Conservation (phyloP, 2,329 filamentous ascomycete species). For the Tolypocladium sp. region DNA sequence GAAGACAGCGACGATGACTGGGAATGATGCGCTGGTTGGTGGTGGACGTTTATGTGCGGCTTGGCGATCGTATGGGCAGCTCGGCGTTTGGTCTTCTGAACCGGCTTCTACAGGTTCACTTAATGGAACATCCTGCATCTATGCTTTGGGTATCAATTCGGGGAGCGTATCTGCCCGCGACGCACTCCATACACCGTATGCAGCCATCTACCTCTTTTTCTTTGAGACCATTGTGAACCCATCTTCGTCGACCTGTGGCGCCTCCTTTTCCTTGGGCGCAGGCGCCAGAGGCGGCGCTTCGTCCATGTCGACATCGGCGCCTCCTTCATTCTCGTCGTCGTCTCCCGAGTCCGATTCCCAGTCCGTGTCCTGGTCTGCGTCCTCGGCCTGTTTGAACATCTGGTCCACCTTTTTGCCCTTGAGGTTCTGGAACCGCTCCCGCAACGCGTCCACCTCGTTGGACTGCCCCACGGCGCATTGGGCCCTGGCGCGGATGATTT, state of each 20-base stretch:
- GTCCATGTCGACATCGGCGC: constrained; percentile 55
- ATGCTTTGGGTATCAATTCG: constrained; percentile 16
- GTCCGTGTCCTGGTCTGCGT: constrained; percentile 48
- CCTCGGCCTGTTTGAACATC: constrained; percentile 46
- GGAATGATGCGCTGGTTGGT: constrained; percentile 5
- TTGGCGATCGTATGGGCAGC: constrained; percentile 13
- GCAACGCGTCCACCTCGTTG: constrained; percentile 54
- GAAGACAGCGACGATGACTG: constrained; percentile 26
- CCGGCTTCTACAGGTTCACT: constrained; percentile 2
- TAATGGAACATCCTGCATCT: constrained; percentile 5
- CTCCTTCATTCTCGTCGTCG: constrained; percentile 48
- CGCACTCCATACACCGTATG: constrained; percentile 2
- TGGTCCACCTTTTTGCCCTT: constrained; percentile 49
- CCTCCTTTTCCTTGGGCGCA: constrained; percentile 50
- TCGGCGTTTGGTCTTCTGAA: constrained; percentile 22
- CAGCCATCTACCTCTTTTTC: constrained; percentile 48
- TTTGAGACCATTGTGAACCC: constrained; percentile 69
- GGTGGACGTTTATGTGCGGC: background rate
- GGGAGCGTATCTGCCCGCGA: background rate
- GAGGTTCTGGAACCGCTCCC: constrained; percentile 50
- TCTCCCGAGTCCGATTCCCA: constrained; percentile 51
- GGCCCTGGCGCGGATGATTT: constrained; percentile 59
- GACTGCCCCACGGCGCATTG: constrained; percentile 59
- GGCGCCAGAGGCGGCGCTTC: constrained; percentile 57
- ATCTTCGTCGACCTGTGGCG: constrained; percentile 70